phyloP scores from a whole-genome alignment of 768 basidiomycete genomes.

The Hortiboletus campestris region DNA sequence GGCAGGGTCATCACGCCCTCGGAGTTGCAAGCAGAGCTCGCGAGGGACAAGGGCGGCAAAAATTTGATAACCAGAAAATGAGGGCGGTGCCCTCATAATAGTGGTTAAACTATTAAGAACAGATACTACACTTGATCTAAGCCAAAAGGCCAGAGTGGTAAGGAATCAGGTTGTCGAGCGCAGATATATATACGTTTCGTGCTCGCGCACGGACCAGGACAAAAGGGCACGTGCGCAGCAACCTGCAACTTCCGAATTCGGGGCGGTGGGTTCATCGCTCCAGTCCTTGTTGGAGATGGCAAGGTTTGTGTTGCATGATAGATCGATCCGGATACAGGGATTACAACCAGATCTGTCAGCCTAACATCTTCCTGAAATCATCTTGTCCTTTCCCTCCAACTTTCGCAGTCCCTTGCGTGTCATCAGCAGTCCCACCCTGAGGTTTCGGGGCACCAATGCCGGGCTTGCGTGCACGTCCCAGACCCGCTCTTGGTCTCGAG shows the following conservation, averaged over 20 bases:
- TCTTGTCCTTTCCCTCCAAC: slow-evolving; percentile 52
- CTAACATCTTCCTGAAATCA: slow-evolving; percentile 83
- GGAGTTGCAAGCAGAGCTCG: slow-evolving; percentile 46
- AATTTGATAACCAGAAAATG: slow-evolving; percentile 54
- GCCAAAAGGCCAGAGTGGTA: slow-evolving; percentile 53
- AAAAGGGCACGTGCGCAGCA: background rate
- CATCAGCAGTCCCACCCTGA: slow-evolving; percentile 9
- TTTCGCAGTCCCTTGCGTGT: slow-evolving; percentile 8
- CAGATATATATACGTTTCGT: slow-evolving; percentile 2
- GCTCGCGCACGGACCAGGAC: slow-evolving; percentile 10
- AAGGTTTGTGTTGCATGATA: background rate
- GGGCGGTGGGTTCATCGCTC: background rate
- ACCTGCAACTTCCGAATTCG: background rate
- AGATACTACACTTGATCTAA: slow-evolving; percentile 81
- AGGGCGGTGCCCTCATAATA: slow-evolving; percentile 55
- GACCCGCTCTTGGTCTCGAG: slow-evolving; percentile 68
- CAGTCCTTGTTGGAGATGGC: background rate
- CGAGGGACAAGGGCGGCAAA: slow-evolving; percentile 25
- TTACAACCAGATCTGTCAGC: slow-evolving; percentile 5
- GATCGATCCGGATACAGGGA: background rate
- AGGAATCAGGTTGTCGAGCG: slow-evolving; percentile 7
- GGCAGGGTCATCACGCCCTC: slow-evolving; percentile 40
- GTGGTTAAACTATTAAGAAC: slow-evolving; percentile 64
- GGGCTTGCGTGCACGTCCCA: slow-evolving; percentile 55
- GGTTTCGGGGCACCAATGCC: slow-evolving; percentile 21